Conservation (phyloP, 257 asterid species). For the Solanum piurae region DNA sequence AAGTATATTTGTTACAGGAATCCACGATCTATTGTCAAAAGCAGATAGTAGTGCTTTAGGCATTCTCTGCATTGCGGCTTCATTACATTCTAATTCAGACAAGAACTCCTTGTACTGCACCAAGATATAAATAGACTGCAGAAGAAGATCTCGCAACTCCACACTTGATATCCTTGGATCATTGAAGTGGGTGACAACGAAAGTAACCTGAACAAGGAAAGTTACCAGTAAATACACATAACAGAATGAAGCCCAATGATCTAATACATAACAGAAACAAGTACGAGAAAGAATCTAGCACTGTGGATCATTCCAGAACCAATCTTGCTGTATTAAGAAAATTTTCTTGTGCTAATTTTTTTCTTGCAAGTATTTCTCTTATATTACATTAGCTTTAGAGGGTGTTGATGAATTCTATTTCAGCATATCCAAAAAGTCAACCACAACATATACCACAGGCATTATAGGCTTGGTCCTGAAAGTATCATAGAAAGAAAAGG, state of each 20-base stretch:
- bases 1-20: constrained; percentile 81
- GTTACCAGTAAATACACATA: not conserved
- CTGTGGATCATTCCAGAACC: not conserved
- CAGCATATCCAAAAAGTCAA: not conserved
- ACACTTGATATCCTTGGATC: constrained; percentile 94
- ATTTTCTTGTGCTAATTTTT: not conserved
- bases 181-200: constrained; percentile 71
- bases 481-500: not conserved
- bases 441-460: not conserved
- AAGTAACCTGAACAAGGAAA: constrained; percentile 58
- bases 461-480: not conserved
- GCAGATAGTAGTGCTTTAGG: constrained; percentile 81
- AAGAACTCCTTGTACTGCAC: constrained; percentile 78
- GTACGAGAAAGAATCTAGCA: not conserved
- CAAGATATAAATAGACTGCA: constrained; percentile 83
- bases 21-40: constrained; percentile 90
- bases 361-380: not conserved
- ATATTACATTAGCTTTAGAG: not conserved
- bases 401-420: not conserved
- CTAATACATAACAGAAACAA: not conserved
- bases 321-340: not conserved
- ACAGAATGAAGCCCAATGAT: not conserved
- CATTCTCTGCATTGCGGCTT: constrained; percentile 60
- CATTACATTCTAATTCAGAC: constrained; percentile 79
- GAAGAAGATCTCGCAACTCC: constrained; percentile 86